Evolutionary conservation across 2,329 filamentous ascomycete species (phyloP), one percentile per base, ranked within the genome.

Genomic region (Diplodia seriata): DNA sequence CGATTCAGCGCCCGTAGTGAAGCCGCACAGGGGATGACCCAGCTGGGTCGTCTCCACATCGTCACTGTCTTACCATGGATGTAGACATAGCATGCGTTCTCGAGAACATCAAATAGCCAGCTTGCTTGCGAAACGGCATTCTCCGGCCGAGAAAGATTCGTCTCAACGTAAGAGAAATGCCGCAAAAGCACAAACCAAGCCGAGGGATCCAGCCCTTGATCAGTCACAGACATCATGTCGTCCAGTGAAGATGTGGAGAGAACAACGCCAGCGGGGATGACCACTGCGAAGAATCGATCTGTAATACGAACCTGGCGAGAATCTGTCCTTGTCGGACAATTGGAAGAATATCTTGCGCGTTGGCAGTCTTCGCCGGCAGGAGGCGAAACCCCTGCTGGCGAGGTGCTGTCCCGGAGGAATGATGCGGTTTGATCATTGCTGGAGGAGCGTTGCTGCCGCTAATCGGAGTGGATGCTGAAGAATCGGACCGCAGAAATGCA

Each of bases 1-100:
- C 33, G 49, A 67, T 47, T 92, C 85, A 74, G 91, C 91, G 90
- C 91, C 91, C 91, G 91, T 92, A 93, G 91, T 93, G 91, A 93
- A 85, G 83, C 83, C 82, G 81, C 81, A 77, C 81, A 80, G 75
- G 36, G 36, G 40, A 14, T 63, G 31, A 20, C 50, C 59, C 47
- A 62, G 59, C 59, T 51, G 47, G 47, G 47, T 23, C n/a, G 9
- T 43, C 64, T 50, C 33, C 50, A 54, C 50, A 55, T 55, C 50
- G 55, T 47, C 36, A 15, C 47, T 20, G 29, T 36, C 59, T 59
- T 29, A 38, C 29, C 26, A 33, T 36, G 2, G n/a, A 31, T n/a
- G 38, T 11, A 29, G 8, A 18, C 40, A 6, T 23, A 14, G 40
- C 56, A 14, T 36, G 29, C 53, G 18, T 14, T 23, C 56, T 2